Percentiles rank a stretch among this genome's conserved stretches.
Evolutionary conservation across 805 yeast species (phyloP).

Genomic region (Yarrowia sp.): DNA sequence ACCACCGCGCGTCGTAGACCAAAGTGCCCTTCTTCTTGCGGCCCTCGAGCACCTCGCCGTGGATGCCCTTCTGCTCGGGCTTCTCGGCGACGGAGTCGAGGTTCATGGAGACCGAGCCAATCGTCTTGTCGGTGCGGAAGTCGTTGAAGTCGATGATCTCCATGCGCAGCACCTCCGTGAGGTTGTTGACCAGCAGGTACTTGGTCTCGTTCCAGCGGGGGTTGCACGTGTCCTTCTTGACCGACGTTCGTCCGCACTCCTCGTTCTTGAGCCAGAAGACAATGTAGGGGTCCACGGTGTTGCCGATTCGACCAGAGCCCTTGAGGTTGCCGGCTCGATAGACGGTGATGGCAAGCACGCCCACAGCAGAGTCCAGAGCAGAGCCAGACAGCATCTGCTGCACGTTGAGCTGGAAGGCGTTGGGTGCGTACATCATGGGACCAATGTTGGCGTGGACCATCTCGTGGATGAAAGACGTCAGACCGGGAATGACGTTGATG

Average conservation of each 20-base stretch:
- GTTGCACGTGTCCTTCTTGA: slow-evolving; percentile 59
- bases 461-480: slow-evolving; percentile 75
- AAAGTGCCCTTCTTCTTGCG: slow-evolving; percentile 80
- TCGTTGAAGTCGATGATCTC: slow-evolving; percentile 75
- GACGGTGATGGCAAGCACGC: slow-evolving; percentile 71
- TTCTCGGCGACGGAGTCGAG: slow-evolving; percentile 61
- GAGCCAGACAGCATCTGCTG: slow-evolving; percentile 87
- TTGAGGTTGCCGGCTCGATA: slow-evolving; percentile 66
- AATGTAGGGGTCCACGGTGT: slow-evolving; percentile 88
- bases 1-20: slow-evolving; percentile 65
- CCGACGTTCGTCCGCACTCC: slow-evolving; percentile 65
- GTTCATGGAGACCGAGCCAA: slow-evolving; percentile 76
- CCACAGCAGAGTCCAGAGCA: slow-evolving; percentile 75
- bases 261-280: slow-evolving; percentile 57
- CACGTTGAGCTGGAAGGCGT: slow-evolving; percentile 87
- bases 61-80: slow-evolving; percentile 46
- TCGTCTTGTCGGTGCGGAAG: slow-evolving; percentile 67
- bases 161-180: slow-evolving; percentile 79
- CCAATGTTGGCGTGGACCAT: slow-evolving; percentile 86
- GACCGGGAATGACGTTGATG: slow-evolving; percentile 80
- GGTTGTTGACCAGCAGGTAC: slow-evolving; percentile 64
- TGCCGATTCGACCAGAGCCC: slow-evolving; percentile 66
- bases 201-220: slow-evolving; percentile 87
- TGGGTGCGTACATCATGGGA: slow-evolving; percentile 82
- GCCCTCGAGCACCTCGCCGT: slow-evolving; percentile 67